phyloP scores from a whole-genome alignment of 257 asterid genomes.

The Mentha longifolia region DNA sequence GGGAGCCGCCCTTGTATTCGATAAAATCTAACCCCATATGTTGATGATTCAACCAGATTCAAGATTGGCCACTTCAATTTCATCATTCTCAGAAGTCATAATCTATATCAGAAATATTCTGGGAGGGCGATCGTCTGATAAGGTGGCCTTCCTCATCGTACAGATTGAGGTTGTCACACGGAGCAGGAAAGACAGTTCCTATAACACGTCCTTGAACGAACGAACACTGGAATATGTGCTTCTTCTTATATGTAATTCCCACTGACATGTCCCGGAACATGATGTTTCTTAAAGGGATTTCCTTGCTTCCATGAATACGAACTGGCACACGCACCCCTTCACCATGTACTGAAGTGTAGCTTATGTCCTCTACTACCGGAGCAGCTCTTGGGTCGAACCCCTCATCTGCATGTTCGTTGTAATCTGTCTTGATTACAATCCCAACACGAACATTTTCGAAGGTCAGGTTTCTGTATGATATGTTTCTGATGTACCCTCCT shows the following conservation, averaged over 20 bases:
- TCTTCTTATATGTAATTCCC: constrained; percentile 81
- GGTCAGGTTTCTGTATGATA: constrained; percentile 68
- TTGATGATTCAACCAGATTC: constrained; percentile 7
- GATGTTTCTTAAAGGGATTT: constrained; percentile 67
- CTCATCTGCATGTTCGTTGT: constrained; percentile 87
- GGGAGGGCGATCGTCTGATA: constrained; percentile 55
- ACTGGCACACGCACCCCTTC: constrained; percentile 96
- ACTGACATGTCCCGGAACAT: constrained; percentile 77
- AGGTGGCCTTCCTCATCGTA: constrained; percentile 72
- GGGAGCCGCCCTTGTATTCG: no score
- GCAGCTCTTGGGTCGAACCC: constrained; percentile 74
- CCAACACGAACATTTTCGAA: constrained; percentile 90
- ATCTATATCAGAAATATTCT: constrained; percentile 78
- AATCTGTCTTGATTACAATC: constrained; percentile 90
- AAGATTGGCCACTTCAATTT: constrained; percentile 28
- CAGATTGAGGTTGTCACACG: constrained; percentile 79
- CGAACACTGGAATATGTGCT: constrained; percentile 88
- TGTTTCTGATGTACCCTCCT: constrained; percentile 79
- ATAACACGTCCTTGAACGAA: constrained; percentile 81
- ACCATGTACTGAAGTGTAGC: constrained; percentile 70
- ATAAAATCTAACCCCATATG: no score
- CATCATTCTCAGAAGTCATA: constrained; percentile 61
- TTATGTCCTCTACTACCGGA: constrained; percentile 74
- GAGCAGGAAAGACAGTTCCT: constrained; percentile 80
- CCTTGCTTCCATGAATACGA: constrained; percentile 78